These are phyloP conservation scores for Takashimella koratensis DNA, from an alignment of 1,284 basidiomycete genomes.

Conservation along the genomic window DNA sequence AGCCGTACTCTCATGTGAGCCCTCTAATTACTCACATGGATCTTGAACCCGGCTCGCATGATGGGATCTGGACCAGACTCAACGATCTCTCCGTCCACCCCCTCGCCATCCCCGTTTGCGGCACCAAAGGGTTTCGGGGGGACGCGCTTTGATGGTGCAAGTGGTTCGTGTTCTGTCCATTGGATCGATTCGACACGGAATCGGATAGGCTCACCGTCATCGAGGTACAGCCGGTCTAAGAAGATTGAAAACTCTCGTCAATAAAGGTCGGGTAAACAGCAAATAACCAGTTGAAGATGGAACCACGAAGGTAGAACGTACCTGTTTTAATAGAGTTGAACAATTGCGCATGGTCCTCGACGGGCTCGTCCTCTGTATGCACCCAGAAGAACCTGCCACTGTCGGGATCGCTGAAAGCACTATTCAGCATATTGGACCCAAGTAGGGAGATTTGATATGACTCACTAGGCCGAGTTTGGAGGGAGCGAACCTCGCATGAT, in stretches of 20 bases:
- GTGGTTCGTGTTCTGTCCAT: conserved; percentile 88
- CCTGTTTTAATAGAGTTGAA: conserved; percentile 51
- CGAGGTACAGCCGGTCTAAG: conserved; percentile 75
- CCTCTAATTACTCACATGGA: conserved; percentile 66
- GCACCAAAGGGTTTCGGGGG: conserved; percentile 23
- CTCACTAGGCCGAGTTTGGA: conserved; percentile 49
- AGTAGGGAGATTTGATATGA: not conserved
- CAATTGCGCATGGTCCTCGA: conserved; percentile 55
- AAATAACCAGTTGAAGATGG: too few species aligned
- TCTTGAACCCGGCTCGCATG: conserved; percentile 64
- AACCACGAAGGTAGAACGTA: too few species aligned
- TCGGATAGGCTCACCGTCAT: conserved; percentile 75
- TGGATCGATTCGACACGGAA: conserved; percentile 82
- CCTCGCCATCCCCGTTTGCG: conserved; percentile 14
- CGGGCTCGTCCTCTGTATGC: conserved; percentile 54
- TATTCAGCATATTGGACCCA: not conserved
- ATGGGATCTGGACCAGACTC: conserved; percentile 61
- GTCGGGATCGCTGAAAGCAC: conserved; percentile 62
- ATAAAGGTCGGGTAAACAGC: too few species aligned
- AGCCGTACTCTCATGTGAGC: too few species aligned
- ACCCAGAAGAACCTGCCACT: conserved; percentile 67
- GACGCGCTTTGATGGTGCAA: conserved; percentile 53
- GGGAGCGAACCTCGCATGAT: conserved; percentile 63
- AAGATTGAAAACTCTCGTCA: too few species aligned
- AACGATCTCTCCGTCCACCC: conserved; percentile 51